Evolutionary conservation across 2,329 filamentous ascomycete species (phyloP).

Genomic region (Neopestalotiopsis sp.): DNA sequence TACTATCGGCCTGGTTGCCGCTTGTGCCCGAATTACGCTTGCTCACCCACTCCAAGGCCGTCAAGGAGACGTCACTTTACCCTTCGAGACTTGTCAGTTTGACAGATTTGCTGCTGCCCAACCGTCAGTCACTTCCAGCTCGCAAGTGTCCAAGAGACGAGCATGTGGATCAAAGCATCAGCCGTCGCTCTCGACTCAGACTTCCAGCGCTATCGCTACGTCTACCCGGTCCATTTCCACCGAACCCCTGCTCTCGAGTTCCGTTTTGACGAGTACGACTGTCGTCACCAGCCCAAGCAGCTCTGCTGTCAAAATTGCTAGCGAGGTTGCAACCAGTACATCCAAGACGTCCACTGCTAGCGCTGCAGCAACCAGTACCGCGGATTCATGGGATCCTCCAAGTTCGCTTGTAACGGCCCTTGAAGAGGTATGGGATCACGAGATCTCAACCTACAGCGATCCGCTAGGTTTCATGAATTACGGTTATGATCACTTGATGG

Average conservation of each 20-base stretch:
- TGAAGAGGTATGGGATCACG: constrained; percentile 15
- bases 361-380: neutral
- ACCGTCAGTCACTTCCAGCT: neutral
- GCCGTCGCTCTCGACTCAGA: neutral
- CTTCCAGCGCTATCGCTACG: neutral
- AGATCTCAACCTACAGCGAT: constrained; percentile 15
- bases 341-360: neutral
- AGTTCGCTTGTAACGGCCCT: constrained; percentile 1
- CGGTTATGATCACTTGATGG: constrained; percentile 18
- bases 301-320: neutral
- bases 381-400: constrained; percentile 7
- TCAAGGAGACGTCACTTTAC: neutral
- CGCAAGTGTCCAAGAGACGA: constrained; percentile 2
- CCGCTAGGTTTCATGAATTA: constrained; percentile 14
- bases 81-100: constrained; percentile 5
- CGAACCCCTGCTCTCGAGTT: neutral
- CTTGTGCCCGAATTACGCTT: neutral
- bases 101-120: constrained; percentile 2
- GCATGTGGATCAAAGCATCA: neutral
- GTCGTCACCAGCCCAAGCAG: neutral
- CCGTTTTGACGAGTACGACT: neutral
- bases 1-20: constrained; percentile 1
- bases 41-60: constrained; percentile 8
- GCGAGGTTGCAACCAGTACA: neutral
- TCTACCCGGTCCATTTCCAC: neutral